phyloP scores from a whole-genome alignment of 768 basidiomycete species.

The Leucocoprinus leucothites region DNA sequence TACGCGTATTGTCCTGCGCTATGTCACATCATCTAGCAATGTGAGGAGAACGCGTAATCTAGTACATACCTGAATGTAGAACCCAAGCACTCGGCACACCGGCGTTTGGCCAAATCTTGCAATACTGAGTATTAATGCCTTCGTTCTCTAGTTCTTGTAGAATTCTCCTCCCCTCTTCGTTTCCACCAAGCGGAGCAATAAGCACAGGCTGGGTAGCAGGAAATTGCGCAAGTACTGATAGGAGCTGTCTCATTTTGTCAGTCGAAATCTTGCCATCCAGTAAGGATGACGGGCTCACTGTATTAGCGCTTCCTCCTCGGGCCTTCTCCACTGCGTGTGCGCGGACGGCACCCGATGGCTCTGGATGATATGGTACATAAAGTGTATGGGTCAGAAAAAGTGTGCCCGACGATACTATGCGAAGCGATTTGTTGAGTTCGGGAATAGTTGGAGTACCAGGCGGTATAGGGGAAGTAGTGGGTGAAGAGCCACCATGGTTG shows the following conservation, averaged over 20 bases:
- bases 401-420: constrained; percentile 77
- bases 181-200: constrained; percentile 72
- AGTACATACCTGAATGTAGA: constrained; percentile 58
- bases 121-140: constrained; percentile 68
- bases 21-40: constrained; percentile 7
- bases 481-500: neutral
- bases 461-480: neutral
- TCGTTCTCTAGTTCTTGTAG: constrained; percentile 61
- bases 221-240: constrained; percentile 74
- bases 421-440: constrained; percentile 44
- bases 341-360: constrained; percentile 54
- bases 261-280: neutral
- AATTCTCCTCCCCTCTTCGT: constrained; percentile 63
- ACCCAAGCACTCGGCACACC: constrained; percentile 84
- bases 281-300: constrained; percentile 25
- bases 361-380: constrained; percentile 55
- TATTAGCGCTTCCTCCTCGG: constrained; percentile 73
- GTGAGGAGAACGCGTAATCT: constrained; percentile 1
- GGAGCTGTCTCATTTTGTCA: constrained; percentile 34
- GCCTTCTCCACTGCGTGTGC: constrained; percentile 67
- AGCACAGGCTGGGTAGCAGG: constrained; percentile 61
- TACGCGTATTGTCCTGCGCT: constrained; percentile 59
- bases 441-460: neutral
- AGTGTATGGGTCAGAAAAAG: constrained; percentile 78
- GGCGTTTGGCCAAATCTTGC: constrained; percentile 68